Percentiles rank a stretch among this genome's conserved stretches.
These are phyloP conservation scores for Tetracentron sinense DNA, from an alignment of 164 flowering plant genomes.

Conservation along the genomic window DNA sequence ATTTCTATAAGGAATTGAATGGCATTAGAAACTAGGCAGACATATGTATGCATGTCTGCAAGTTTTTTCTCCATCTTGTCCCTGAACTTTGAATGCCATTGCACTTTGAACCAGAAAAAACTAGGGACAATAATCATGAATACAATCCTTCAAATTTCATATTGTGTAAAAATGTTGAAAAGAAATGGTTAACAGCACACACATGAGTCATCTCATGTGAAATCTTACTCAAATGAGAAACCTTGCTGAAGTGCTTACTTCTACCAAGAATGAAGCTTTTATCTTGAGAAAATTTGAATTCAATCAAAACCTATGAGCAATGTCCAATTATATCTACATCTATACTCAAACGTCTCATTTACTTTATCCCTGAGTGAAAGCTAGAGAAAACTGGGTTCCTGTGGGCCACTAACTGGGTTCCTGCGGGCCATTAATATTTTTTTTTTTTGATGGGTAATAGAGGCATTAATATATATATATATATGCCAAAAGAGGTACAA, in stretches of 20 bases:
- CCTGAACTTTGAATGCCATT: not conserved
- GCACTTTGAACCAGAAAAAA: not conserved
- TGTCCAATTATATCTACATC: not conserved
- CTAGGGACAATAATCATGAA: not conserved
- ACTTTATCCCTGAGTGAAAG: not conserved
- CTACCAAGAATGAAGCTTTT: too few relatives aligned
- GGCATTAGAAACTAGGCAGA: conserved; percentile 3
- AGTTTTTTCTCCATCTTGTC: not conserved
- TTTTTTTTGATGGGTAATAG: too few relatives aligned
- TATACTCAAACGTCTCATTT: not conserved
- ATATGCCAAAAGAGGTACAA: too few relatives aligned
- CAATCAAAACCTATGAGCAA: not conserved
- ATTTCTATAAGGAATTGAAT: not conserved
- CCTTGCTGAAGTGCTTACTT: too few relatives aligned
- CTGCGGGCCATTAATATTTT: too few relatives aligned
- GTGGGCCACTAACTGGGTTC: too few relatives aligned
- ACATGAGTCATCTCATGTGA: not conserved
- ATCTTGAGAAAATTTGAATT: not conserved
- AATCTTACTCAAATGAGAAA: too few relatives aligned
- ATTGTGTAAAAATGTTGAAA: not conserved
- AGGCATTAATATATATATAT: too few relatives aligned
- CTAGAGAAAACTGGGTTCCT: not conserved
- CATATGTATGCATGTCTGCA: not conserved
- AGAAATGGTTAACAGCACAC: not conserved
- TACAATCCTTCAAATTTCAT: not conserved